Percentiles rank a stretch among this genome's conserved stretches.
Conservation (phyloP, 441 rosid genomes). For the Melastoma candidum region DNA sequence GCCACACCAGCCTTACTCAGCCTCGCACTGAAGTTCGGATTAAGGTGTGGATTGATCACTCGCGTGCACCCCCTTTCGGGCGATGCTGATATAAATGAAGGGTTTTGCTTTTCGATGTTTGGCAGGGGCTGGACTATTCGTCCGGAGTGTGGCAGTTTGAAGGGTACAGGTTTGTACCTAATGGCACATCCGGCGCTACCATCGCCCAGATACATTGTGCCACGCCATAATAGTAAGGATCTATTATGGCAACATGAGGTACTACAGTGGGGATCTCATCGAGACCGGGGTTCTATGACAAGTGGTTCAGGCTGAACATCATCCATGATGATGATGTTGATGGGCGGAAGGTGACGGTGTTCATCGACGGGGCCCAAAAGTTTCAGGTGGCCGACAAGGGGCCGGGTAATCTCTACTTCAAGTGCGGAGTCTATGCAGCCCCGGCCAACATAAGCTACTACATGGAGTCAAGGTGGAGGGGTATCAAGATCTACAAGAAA, state of each 20-base stretch:
- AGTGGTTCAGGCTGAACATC: constrained; percentile 20
- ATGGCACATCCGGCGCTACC: constrained; percentile 18
- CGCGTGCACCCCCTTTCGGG: background rate
- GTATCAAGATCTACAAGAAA: constrained; percentile 23
- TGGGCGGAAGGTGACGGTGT: constrained; percentile 17
- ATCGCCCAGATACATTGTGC: constrained; percentile 23
- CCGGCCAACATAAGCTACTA: constrained; percentile 24
- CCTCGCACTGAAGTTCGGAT: constrained; percentile 36
- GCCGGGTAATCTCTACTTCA: constrained; percentile 16
- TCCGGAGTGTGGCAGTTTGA: constrained; percentile 25
- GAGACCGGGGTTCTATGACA: constrained; percentile 11
- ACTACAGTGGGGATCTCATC: constrained; percentile 12
- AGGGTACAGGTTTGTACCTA: constrained; percentile 21
- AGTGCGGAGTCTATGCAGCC: constrained; percentile 24
- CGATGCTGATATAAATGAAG: background rate
- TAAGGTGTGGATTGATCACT: constrained; percentile 1
- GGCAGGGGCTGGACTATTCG: constrained; percentile 20
- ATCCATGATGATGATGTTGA: constrained; percentile 18
- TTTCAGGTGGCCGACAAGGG: constrained; percentile 13
- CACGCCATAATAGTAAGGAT: constrained; percentile 21
- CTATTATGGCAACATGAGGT: constrained; percentile 20
- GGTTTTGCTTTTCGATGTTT: background rate
- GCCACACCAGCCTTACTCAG: constrained; percentile 28
- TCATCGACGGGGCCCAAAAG: constrained; percentile 9
- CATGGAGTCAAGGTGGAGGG: constrained; percentile 34